phyloP scores from a whole-genome alignment of 768 basidiomycete genomes.

The Leucosporidium scottii region DNA sequence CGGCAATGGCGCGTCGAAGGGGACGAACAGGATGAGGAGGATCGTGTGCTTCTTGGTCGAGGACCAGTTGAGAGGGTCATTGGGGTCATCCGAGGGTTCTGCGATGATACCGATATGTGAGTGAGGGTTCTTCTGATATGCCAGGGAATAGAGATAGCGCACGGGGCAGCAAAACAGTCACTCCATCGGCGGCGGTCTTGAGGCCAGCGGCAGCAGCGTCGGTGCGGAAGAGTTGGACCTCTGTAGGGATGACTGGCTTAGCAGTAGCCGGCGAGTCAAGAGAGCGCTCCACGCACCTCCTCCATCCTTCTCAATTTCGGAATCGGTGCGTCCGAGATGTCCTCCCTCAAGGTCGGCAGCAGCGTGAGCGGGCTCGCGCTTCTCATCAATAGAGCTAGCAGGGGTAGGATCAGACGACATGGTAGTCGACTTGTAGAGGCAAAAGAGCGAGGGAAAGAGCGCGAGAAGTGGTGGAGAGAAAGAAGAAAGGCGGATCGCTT shows the following conservation, averaged over 20 bases:
- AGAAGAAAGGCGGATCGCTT: too few relatives aligned
- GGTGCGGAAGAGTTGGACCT: background rate
- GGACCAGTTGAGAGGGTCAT: conserved; percentile 39
- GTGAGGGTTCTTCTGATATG: background rate
- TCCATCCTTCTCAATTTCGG: conserved; percentile 20
- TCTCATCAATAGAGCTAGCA: conserved; percentile 7
- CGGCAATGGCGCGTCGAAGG: too few relatives aligned
- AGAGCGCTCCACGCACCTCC: background rate
- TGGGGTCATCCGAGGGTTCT: conserved; percentile 41
- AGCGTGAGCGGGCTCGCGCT: background rate
- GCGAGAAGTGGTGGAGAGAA: too few relatives aligned
- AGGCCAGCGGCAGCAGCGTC: conserved; percentile 9
- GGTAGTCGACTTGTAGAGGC: too few relatives aligned
- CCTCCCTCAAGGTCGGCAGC: conserved; percentile 4
- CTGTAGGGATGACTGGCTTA: background rate
- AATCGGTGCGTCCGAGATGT: conserved; percentile 6
- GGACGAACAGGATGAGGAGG: conserved; percentile 13
- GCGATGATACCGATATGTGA: conserved; percentile 45
- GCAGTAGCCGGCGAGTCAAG: background rate
- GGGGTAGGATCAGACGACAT: too few relatives aligned
- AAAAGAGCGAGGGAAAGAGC: too few relatives aligned
- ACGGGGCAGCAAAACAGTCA: conserved; percentile 2
- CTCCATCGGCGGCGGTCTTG: conserved; percentile 23
- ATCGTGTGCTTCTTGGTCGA: conserved; percentile 32
- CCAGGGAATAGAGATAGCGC: background rate